Base-by-base conservation (phyloP, 345 rosid genomes). In the Microthlaspi erraticum region DNA sequence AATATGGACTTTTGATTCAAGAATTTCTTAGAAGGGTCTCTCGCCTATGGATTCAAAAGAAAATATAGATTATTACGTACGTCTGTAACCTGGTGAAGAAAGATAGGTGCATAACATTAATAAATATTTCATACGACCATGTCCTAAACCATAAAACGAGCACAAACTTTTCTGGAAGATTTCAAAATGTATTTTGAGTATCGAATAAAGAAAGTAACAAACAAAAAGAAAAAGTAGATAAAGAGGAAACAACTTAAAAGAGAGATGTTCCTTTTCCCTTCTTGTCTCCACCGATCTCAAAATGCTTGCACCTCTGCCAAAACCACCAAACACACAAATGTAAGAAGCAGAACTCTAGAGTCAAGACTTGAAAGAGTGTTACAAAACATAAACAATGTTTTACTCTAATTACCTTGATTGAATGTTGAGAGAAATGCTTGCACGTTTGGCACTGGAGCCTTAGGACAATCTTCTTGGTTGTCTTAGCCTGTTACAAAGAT, bases 381-480 rank as follows among this genome's bases (percentile, higher is more conserved):
- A 7, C 26, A 43, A 56, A n/a, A 6, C 1, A 0, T 3, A 49
- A 18, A 56, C 0, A 36, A 5, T 13, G 23, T 38, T n/a, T n/a
- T n/a, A n/a, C n/a, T 5, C 5, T 2, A n/a, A 59, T 43, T 26
- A 88, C 96, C 92, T 90, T 90, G 78, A 90, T 88, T 0, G 96
- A 78, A 54, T 82, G 93, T 71, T 90, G 96, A 44, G 96, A 90
- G 4, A 90, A 82, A 46, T 90, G 96, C 80, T 90, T 90, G 87
- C 96, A 90, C 1, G 87, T 81, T 76, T 90, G 96, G 76, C 96
- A 90, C 17, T 90, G 96, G 39, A 90, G 82, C 89, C 96, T 88
- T 74, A 90, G 38, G 45, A 90, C 96, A 77, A 90, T 90, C 84
- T 90, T 90, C 84, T 90, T 90, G 55, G 96, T 90, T 13, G 96